These are phyloP conservation scores for Chlamydomonas sphaeroides DNA, from an alignment of 139 green algal species.

Conservation along the genomic window DNA sequence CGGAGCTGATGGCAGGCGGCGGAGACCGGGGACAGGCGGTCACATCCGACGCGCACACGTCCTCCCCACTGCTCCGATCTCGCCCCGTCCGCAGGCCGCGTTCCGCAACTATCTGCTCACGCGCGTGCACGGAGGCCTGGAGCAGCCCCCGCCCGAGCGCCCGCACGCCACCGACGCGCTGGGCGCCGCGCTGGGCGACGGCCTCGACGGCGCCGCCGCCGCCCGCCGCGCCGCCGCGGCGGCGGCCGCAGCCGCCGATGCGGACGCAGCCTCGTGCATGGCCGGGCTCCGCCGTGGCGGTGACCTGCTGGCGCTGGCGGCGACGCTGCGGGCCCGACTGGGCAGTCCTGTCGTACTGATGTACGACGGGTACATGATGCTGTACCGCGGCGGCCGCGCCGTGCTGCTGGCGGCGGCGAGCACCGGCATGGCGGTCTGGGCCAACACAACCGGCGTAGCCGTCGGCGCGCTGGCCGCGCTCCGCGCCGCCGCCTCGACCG, in stretches of 20 bases:
- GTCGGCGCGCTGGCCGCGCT: neutral
- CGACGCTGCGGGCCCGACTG: neutral
- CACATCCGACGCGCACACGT: neutral
- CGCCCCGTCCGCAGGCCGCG: neutral
- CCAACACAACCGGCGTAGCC: constrained; percentile 1
- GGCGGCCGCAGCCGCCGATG: neutral
- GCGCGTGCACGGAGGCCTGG: constrained; percentile 25
- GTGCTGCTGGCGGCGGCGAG: neutral
- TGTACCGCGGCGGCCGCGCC: neutral
- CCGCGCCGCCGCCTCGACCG: no score
- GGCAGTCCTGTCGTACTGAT: constrained; percentile 7
- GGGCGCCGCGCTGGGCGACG: constrained; percentile 1
- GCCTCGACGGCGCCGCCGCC: neutral
- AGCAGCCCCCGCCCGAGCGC: constrained; percentile 30
- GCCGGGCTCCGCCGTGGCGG: neutral
- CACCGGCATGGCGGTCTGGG: constrained; percentile 18
- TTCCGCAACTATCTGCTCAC: constrained; percentile 26
- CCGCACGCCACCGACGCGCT: constrained; percentile 3
- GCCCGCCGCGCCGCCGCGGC: neutral
- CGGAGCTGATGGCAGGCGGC: no score
- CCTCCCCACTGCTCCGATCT: neutral
- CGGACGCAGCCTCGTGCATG: constrained; percentile 16
- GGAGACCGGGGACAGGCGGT: neutral
- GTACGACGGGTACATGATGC: constrained; percentile 15
- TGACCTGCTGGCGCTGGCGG: neutral